These are phyloP conservation scores for Aspergillus sp. DNA, from an alignment of 2,329 filamentous ascomycete species.

Conservation along the genomic window DNA sequence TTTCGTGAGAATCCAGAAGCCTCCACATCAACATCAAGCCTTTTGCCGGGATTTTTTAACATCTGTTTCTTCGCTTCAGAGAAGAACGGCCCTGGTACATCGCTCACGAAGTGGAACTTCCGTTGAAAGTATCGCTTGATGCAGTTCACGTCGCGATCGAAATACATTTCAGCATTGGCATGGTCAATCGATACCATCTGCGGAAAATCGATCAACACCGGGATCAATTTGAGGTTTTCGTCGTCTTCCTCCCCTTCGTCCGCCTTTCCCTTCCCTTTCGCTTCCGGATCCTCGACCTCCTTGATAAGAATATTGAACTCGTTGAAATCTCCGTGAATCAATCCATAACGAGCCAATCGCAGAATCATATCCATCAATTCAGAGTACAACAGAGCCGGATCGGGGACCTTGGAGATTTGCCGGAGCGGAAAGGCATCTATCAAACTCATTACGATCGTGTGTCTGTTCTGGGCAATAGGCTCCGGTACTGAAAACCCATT, in stretches of 20 bases:
- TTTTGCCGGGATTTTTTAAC: constrained; percentile 59
- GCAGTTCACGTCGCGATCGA: constrained; percentile 92
- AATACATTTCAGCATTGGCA: constrained; percentile 92
- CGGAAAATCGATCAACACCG: constrained; percentile 94
- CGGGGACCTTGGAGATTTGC: constrained; percentile 79
- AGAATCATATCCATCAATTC: constrained; percentile 87
- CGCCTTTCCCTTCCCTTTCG: constrained; percentile 45
- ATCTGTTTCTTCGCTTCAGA: constrained; percentile 76
- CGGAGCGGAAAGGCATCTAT: constrained; percentile 90
- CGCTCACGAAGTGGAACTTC: constrained; percentile 81
- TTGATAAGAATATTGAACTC: constrained; percentile 98
- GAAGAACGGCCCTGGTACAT: constrained; percentile 81
- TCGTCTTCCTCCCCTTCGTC: constrained; percentile 27
- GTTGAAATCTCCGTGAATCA: constrained; percentile 98
- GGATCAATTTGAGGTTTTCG: constrained; percentile 60
- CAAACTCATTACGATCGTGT: constrained; percentile 94
- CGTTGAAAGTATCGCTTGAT: constrained; percentile 92
- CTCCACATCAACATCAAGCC: constrained; percentile 84
- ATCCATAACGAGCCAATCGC: constrained; percentile 75
- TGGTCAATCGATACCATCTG: constrained; percentile 98
- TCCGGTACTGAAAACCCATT: constrained; percentile 89
- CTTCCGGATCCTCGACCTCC: constrained; percentile 55
- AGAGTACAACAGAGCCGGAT: constrained; percentile 84
- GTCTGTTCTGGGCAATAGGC: constrained; percentile 83
- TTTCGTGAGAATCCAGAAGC: constrained; percentile 96